Base-by-base conservation (phyloP, 768 basidiomycete species). In the Naganishia vaughanmartiniae region DNA sequence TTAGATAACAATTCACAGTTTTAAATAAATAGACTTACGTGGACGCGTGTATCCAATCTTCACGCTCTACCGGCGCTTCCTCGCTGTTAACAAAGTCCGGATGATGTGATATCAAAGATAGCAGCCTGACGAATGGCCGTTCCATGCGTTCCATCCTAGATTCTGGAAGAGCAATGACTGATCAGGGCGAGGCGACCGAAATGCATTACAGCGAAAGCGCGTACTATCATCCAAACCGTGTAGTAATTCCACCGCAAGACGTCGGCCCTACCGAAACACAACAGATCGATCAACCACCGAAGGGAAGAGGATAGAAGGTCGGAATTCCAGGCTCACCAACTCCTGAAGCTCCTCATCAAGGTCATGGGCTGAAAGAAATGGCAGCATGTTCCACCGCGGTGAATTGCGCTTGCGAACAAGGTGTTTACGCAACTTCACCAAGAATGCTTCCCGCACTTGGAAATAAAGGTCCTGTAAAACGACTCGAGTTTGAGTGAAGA, bases 91-190 rank as follows among this genome's bases (percentile, higher is more conserved):
- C 85, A 75, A 93, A 94, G 81, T 99, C 96, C 4, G 95, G 95
- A 78, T 99, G 96, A 77, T 96, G 94, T 0, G 93, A 92, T 5
- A 98, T 84, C 0, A 93, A 81, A 76, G 93, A 90, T 12, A 98
- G 84, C 4, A 98, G 82, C 15, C 95, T 89, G 53, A 94, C 86
- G 74, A 98, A 90, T 1, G 89, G 87, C 67, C 89, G 82, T 79
- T 97, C 95, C 67, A 94, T 85, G 63, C 87, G 82, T n/a, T 88
- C 85, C 19, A 91, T 82, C 54, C 86, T 84, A 33, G 86, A 75
- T 17, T 83, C 89, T 87, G 76, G 1, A 24, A 14, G 48, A 51
- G 4, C 7, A 17, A 31, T 15, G 11, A 7, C 26, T 39, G 11
- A 34, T 28, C 12, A 31, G 21, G 28, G 33, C 28, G 65, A 65